phyloP scores from a whole-genome alignment of 139 green algal genomes.

The Tetradesmus lagerheimii region DNA sequence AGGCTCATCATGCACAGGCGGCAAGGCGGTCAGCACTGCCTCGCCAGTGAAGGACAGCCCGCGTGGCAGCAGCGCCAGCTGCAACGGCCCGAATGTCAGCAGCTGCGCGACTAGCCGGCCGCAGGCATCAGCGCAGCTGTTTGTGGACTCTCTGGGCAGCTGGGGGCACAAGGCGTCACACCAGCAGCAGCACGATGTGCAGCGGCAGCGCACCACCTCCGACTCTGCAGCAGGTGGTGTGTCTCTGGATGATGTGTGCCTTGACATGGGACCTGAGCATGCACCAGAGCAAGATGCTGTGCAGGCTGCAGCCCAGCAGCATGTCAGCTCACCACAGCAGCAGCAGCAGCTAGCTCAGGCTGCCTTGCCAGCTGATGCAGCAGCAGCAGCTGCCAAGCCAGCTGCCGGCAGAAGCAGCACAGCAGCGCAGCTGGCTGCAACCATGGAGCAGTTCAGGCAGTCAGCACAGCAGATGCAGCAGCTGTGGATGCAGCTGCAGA shows the following conservation, averaged over 20 bases:
- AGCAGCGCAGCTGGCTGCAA: conserved; percentile 9
- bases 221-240: not conserved
- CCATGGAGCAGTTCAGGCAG: conserved; percentile 14
- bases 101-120: not conserved
- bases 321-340: not conserved
- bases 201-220: not conserved
- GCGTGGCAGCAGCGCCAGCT: not conserved
- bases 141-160: not conserved
- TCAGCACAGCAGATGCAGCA: conserved; percentile 29
- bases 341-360: not conserved
- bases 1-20: not conserved
- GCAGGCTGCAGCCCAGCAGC: not conserved
- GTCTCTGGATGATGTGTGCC: not conserved
- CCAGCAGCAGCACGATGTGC: not conserved
- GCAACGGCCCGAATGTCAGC: not conserved
- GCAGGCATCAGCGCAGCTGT: not conserved
- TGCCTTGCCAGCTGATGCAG: not conserved
- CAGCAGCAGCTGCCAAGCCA: not conserved
- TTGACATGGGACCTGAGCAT: conserved; percentile 5
- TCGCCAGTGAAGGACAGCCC: conserved; percentile 8
- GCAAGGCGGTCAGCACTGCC: not conserved
- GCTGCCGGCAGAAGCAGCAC: not conserved
- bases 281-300: not conserved
- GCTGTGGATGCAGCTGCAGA: conserved; percentile 32
- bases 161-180: not conserved